phyloP scores from a whole-genome alignment of 371 early-diverging fungal species.

The Mortierella sp. region DNA sequence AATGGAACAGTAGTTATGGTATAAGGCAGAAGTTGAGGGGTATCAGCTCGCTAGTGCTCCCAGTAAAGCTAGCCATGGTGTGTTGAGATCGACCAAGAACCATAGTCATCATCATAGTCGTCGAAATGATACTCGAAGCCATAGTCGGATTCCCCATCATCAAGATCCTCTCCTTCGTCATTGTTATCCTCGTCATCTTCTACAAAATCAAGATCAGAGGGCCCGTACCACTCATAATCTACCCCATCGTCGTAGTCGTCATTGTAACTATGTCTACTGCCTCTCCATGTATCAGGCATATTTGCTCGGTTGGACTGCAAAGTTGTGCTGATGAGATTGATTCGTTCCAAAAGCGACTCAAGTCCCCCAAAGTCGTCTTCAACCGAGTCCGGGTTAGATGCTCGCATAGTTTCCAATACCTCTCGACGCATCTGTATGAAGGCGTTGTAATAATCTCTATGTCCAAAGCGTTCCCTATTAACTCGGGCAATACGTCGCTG shows the following conservation, averaged over 20 bases:
- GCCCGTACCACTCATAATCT: background rate
- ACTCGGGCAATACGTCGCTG: conserved; percentile 8
- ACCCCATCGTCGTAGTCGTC: background rate
- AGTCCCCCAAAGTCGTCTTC: background rate
- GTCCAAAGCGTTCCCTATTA: background rate
- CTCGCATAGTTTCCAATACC: conserved; percentile 3
- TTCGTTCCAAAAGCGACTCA: background rate
- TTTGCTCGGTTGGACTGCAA: background rate
- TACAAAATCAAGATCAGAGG: too few relatives aligned
- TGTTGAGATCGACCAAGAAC: background rate
- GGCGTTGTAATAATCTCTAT: background rate
- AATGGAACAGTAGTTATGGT: too few relatives aligned
- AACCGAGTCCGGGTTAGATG: background rate
- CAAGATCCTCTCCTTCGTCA: conserved; percentile 11
- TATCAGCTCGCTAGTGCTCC: too few relatives aligned
- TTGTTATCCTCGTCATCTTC: conserved; percentile 15
- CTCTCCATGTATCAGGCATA: background rate
- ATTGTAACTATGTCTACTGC: background rate
- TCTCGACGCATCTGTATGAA: background rate
- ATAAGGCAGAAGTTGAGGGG: too few relatives aligned
- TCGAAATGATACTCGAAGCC: background rate
- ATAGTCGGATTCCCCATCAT: conserved; percentile 9
- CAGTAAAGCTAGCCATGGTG: too few relatives aligned
- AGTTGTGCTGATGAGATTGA: background rate
- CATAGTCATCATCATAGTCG: background rate